These are phyloP conservation scores for Phytophthora syringae DNA, from an alignment of 352 stramenopile species.

Conservation along the genomic window DNA sequence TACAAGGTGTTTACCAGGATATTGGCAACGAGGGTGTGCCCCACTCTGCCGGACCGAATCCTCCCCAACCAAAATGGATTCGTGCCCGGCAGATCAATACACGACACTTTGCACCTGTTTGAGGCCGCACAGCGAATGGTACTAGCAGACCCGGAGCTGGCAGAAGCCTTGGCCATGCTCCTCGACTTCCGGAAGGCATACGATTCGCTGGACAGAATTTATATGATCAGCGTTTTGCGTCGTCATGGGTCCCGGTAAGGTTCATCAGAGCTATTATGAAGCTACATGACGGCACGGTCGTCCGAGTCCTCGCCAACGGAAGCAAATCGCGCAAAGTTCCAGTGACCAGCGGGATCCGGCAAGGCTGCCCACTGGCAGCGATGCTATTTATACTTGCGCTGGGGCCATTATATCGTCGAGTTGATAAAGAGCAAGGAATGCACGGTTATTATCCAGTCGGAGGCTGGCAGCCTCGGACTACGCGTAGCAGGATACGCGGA, in stretches of 20 bases:
- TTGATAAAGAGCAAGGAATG: too few species aligned
- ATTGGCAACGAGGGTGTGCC: neutral
- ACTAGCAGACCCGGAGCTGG: neutral
- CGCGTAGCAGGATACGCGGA: too few species aligned
- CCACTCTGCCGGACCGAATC: neutral
- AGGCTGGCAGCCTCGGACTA: too few species aligned
- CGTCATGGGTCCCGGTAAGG: neutral
- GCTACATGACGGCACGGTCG: neutral
- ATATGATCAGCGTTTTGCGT: neutral
- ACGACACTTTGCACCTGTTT: neutral
- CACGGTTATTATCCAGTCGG: too few species aligned
- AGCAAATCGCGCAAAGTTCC: too few species aligned
- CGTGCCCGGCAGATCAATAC: neutral
- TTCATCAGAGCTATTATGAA: neutral
- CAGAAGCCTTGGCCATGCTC: neutral
- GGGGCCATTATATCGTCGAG: neutral
- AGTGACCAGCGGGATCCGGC: too few species aligned
- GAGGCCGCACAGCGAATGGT: neutral
- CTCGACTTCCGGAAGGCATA: constrained; percentile 1
- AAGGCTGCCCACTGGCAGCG: neutral
- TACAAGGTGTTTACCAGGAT: neutral
- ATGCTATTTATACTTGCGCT: neutral
- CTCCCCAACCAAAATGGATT: neutral
- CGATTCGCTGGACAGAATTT: neutral
- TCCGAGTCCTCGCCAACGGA: neutral